Percentiles rank a stretch among this genome's conserved stretches.
phyloP scores from a whole-genome alignment of 148 eudicot genomes.

The Nepenthes gracilis region DNA sequence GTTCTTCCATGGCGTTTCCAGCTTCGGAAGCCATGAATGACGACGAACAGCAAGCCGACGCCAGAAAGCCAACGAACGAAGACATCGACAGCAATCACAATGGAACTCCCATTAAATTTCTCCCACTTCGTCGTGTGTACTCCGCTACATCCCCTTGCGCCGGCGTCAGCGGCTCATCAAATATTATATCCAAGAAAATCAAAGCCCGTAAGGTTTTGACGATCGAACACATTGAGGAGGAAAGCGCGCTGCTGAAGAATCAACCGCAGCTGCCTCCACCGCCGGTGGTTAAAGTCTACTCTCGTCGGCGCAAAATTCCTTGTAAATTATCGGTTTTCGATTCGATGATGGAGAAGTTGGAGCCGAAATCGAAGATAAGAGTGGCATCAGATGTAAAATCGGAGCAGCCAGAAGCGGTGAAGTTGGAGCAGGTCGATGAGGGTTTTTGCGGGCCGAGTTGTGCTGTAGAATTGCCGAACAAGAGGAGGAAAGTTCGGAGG shows the following conservation, averaged over 20 bases:
- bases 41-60: neutral
- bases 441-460: constrained; percentile 6
- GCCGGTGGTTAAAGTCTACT: neutral
- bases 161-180: constrained; percentile 20
- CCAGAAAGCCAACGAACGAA: constrained; percentile 8
- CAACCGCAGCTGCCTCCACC: neutral
- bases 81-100: constrained; percentile 27
- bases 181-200: constrained; percentile 46
- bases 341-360: constrained; percentile 13
- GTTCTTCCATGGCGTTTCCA: constrained; percentile 28
- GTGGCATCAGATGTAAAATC: no score
- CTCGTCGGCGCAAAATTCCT: constrained; percentile 1
- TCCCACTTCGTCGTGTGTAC: constrained; percentile 55
- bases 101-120: constrained; percentile 37
- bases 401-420: constrained; percentile 8
- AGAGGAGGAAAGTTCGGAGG: constrained; percentile 19
- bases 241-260: neutral
- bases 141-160: constrained; percentile 47
- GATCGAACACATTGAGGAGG: neutral
- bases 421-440: constrained; percentile 22
- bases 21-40: constrained; percentile 13
- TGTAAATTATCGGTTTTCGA: constrained; percentile 9
- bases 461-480: constrained; percentile 10
- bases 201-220: constrained; percentile 29
- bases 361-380: neutral